Conservation (phyloP, 148 eudicot genomes). For the Vaccinium corymbosum region DNA sequence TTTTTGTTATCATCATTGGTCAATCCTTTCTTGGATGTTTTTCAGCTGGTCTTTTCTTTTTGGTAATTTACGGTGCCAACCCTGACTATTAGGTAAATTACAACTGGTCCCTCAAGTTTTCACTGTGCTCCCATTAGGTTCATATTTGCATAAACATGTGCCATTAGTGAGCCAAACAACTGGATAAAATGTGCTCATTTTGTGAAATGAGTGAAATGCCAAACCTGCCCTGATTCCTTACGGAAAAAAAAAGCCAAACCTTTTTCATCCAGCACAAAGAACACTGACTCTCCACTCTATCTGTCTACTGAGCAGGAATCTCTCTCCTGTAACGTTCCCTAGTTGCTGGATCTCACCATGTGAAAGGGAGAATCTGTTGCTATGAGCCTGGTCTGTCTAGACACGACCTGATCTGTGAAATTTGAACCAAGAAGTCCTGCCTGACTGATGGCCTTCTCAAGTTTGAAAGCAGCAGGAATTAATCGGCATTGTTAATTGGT, state of each 20-base stretch:
- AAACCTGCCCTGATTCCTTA: not conserved
- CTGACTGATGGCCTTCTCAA: not conserved
- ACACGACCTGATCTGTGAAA: not conserved
- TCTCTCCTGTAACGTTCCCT: not conserved
- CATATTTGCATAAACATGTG: not conserved
- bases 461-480: not conserved
- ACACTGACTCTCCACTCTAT: not conserved
- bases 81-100: not conserved
- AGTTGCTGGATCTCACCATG: not conserved
- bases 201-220: not conserved
- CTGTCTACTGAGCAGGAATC: not conserved
- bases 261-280: not conserved
- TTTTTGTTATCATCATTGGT: not conserved
- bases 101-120: not conserved
- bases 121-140: not conserved
- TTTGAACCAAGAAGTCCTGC: not conserved
- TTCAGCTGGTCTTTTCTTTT: slow-evolving; percentile 1
- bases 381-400: not conserved
- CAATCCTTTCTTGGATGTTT: not conserved
- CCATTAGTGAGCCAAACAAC: not conserved
- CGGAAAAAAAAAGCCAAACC: not conserved
- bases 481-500: not conserved
- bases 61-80: not conserved
- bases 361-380: not conserved
- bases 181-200: not conserved